Conservation (phyloP, 2,329 filamentous ascomycete genomes). For the Nemania serpens region DNA sequence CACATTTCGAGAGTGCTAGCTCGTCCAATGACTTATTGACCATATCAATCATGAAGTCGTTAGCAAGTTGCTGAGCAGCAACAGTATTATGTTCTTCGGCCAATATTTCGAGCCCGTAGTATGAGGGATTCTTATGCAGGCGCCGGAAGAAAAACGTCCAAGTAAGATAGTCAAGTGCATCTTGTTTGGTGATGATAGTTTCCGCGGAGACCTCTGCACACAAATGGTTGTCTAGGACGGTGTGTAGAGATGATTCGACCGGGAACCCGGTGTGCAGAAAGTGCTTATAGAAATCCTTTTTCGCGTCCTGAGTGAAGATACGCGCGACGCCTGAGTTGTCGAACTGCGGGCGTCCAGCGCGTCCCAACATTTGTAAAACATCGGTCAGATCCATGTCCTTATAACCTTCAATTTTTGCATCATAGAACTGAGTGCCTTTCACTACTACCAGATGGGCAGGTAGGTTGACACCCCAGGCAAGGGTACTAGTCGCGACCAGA, state of each 20-base stretch:
- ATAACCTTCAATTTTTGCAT: conserved; percentile 96
- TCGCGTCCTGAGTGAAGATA: conserved; percentile 96
- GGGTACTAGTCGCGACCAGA: conserved; percentile 89
- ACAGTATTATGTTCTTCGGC: conserved; percentile 90
- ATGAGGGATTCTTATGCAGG: conserved; percentile 96
- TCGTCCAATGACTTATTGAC: conserved; percentile 85
- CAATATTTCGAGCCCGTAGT: conserved; percentile 93
- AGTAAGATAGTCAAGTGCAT: conserved; percentile 94
- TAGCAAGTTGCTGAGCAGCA: conserved; percentile 82
- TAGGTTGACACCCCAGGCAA: conserved; percentile 97
- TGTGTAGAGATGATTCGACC: conserved; percentile 94
- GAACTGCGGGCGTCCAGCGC: conserved; percentile 94
- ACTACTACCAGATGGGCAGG: conserved; percentile 96
- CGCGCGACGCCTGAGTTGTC: conserved; percentile 94
- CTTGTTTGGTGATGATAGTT: conserved; percentile 92
- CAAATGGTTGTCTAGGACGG: conserved; percentile 95
- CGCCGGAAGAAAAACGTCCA: conserved; percentile 99
- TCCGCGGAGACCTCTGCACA: conserved; percentile 92
- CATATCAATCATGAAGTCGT: conserved; percentile 92
- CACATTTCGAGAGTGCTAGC: conserved; percentile 82
- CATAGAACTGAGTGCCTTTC: conserved; percentile 97
- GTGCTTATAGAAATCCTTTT: conserved; percentile 99
- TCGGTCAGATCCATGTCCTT: conserved; percentile 99
- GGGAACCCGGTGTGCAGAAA: conserved; percentile 98
- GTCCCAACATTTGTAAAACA: conserved; percentile 95